phyloP scores from a whole-genome alignment of 2,329 filamentous ascomycete species.

The Coniochaeta sp. region DNA sequence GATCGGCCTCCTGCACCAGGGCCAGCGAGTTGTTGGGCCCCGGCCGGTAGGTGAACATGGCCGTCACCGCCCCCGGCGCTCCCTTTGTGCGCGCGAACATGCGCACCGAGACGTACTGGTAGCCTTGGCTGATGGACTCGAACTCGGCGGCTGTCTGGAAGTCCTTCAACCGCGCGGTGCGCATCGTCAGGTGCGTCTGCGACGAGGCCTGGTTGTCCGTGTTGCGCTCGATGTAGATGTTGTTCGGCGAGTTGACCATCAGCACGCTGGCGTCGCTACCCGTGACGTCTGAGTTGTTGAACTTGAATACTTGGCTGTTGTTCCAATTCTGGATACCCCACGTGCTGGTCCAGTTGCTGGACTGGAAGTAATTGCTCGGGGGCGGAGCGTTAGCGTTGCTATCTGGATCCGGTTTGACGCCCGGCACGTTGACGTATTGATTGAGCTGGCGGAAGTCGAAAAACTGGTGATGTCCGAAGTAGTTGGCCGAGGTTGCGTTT shows the following conservation, averaged over 20 bases:
- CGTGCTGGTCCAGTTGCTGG: conserved; percentile 18
- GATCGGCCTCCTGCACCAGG: conserved; percentile 18
- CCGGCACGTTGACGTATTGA: conserved; percentile 21
- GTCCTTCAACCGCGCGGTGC: conserved; percentile 8
- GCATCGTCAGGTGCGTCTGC: conserved; percentile 16
- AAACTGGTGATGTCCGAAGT: conserved; percentile 28
- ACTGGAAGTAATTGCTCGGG: conserved; percentile 23
- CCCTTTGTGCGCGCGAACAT: conserved; percentile 24
- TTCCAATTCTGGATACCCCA: conserved; percentile 29
- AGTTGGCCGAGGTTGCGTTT: conserved; percentile 23
- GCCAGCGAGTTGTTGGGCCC: conserved; percentile 11
- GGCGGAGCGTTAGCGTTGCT: conserved; percentile 19
- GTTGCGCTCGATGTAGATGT: conserved; percentile 31
- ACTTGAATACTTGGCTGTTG: conserved; percentile 18
- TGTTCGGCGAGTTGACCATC: conserved; percentile 31
- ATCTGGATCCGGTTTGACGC: conserved; percentile 17
- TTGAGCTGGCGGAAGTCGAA: conserved; percentile 27
- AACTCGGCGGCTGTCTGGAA: conserved; percentile 22
- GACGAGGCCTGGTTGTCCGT: conserved; percentile 18
- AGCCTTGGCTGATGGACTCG: conserved; percentile 18
- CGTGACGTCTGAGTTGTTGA: conserved; percentile 11
- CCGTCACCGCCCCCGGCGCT: conserved; percentile 21
- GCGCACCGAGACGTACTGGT: conserved; percentile 22
- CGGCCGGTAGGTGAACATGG: conserved; percentile 25
- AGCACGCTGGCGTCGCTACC: conserved; percentile 22